Conservation (phyloP, 306 rosid species). For the Trifolium fragiferum region DNA sequence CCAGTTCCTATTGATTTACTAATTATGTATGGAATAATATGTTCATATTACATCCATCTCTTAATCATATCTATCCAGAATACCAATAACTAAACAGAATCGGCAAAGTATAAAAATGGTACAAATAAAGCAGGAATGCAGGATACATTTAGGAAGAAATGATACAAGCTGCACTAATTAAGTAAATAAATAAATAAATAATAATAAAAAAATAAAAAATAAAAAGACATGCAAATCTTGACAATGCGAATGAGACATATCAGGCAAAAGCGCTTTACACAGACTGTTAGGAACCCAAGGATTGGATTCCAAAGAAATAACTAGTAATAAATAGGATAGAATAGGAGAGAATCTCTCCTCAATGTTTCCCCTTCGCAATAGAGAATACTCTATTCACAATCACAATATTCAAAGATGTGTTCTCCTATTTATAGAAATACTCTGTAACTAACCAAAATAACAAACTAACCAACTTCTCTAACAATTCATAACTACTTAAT, state of each 20-base stretch:
- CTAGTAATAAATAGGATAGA: too few species aligned
- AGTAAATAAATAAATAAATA: neutral
- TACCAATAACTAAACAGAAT: constrained; percentile 23
- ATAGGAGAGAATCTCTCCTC: too few species aligned
- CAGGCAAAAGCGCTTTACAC: neutral
- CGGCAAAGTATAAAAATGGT: neutral
- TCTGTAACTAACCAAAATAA: too few species aligned
- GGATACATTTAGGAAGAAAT: constrained; percentile 17
- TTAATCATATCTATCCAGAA: constrained; percentile 8
- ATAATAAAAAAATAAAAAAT: too few species aligned
- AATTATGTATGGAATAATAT: constrained; percentile 8
- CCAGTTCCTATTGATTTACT: too few species aligned
- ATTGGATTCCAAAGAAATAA: too few species aligned
- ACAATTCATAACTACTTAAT: too few species aligned
- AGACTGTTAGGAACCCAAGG: neutral
- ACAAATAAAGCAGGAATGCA: constrained; percentile 2
- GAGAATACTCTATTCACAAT: too few species aligned
- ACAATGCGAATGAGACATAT: constrained; percentile 22
- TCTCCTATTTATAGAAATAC: too few species aligned
- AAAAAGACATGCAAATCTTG: constrained; percentile 5
- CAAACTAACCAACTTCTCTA: too few species aligned
- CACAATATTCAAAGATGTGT: too few species aligned
- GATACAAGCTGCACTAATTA: neutral
- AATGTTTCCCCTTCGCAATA: too few species aligned
- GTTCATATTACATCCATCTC: constrained; percentile 11